Evolutionary conservation across 345 rosid genomes (phyloP).

Genomic region (Boechera divaricarpa): DNA sequence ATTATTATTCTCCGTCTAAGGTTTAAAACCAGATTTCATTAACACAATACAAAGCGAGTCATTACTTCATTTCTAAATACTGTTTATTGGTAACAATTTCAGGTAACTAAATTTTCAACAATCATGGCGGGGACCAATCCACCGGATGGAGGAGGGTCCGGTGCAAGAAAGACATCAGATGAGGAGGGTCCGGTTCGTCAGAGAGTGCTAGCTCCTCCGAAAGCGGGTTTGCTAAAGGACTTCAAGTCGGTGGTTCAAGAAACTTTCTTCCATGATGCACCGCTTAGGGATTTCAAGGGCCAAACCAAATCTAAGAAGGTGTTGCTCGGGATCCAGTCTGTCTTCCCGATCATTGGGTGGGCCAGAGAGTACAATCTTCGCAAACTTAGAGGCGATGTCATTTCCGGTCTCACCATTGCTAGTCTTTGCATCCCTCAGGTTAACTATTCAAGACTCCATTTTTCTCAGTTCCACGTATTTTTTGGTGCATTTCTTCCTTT

Average conservation of each 20-base stretch:
- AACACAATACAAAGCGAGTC: neutral
- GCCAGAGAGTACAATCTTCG: slow-evolving; percentile 59
- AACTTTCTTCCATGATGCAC: slow-evolving; percentile 86
- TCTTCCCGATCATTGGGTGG: slow-evolving; percentile 89
- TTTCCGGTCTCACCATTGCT: slow-evolving; percentile 92
- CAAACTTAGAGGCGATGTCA: slow-evolving; percentile 78
- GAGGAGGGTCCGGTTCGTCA: slow-evolving; percentile 41
- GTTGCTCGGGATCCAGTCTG: slow-evolving; percentile 68
- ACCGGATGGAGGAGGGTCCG: slow-evolving; percentile 33
- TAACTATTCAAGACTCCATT: neutral
- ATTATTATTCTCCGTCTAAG: slow-evolving; percentile 7
- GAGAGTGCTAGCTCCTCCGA: slow-evolving; percentile 76
- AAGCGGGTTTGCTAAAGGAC: slow-evolving; percentile 66
- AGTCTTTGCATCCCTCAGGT: slow-evolving; percentile 99
- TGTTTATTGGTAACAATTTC: slow-evolving; percentile 10
- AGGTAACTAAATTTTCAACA: slow-evolving; percentile 19
- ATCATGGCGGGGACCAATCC: slow-evolving; percentile 30
- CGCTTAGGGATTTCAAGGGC: slow-evolving; percentile 80
- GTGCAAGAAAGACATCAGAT: neutral
- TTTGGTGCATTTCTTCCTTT: slow-evolving; percentile 1
- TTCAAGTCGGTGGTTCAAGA: slow-evolving; percentile 62
- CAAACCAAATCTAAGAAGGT: slow-evolving; percentile 61
- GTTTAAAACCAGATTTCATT: slow-evolving; percentile 9
- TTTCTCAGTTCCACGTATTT: neutral
- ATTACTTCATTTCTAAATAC: slow-evolving; percentile 18